phyloP scores from a whole-genome alignment of 352 stramenopile species.

The Phytophthora hibernalis region DNA sequence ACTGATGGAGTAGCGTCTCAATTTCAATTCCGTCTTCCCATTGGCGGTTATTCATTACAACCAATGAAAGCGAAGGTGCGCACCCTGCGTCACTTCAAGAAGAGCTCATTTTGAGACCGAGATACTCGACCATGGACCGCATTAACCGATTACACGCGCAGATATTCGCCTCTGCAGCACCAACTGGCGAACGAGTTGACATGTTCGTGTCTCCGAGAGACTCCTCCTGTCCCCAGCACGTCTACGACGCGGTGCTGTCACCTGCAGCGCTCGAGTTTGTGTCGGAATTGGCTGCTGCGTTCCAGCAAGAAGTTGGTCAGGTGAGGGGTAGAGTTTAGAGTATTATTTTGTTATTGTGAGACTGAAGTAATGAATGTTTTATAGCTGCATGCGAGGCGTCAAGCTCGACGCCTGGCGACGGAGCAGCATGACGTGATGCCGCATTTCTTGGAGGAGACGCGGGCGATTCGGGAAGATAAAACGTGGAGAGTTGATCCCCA shows the following conservation, averaged over 20 bases:
- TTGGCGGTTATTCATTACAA: conserved; percentile 13
- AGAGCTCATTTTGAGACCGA: conserved; percentile 9
- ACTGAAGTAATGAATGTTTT: not conserved
- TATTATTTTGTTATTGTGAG: not conserved
- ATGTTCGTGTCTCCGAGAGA: conserved; percentile 45
- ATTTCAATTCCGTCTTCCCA: not conserved
- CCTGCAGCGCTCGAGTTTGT: conserved; percentile 90
- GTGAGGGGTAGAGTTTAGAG: conserved; percentile 22
- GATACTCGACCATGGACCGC: conserved; percentile 39
- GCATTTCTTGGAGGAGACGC: conserved; percentile 83
- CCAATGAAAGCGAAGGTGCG: conserved; percentile 1
- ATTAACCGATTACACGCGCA: conserved; percentile 50
- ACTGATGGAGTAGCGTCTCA: not conserved
- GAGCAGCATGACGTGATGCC: conserved; percentile 82
- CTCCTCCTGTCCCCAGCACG: conserved; percentile 20
- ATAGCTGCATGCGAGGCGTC: conserved; percentile 68
- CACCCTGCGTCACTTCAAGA: not conserved
- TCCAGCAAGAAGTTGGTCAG: conserved; percentile 63
- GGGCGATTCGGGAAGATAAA: conserved; percentile 66
- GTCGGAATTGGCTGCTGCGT: conserved; percentile 76
- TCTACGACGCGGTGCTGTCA: conserved; percentile 83
- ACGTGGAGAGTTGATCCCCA: conserved; percentile 68
- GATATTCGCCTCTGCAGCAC: conserved; percentile 19
- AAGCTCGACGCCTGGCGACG: conserved; percentile 49
- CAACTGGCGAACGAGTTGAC: not conserved